Evolutionary conservation across 331 rosid species (phyloP), one percentile per base, ranked within the genome.

Genomic region (Rhamnella rubrinervis): DNA sequence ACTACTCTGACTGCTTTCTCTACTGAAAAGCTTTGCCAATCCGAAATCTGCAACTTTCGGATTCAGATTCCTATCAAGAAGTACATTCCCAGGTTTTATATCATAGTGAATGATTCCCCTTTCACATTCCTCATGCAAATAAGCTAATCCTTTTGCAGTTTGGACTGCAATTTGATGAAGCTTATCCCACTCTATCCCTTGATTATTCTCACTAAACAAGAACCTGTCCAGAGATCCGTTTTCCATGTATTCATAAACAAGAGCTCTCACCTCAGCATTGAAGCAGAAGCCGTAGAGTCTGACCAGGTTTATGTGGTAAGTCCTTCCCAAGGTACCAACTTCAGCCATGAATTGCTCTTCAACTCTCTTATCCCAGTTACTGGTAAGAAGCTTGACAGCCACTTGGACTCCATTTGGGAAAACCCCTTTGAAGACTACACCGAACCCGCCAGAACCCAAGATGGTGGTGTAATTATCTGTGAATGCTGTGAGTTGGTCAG

Each of bases 21-120:
- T 71, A n/a, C 41, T 72, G 74, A 77, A 74, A 25, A 88, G 84
- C 78, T 77, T 88, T 3, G 95, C 91, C 3, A 88, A 74, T 17
- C 90, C 88, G n/a, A 88, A 85, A 70, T 88, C 88, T 1, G 87
- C 90, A 7, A 88, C 89, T 64, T 88, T 88, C 0, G 93, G 88
- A 4, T 77, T 71, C 52, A 83, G 60, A 14, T 83, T 81, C 59
- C 50, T 20, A 49, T 81, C 90, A 50, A 88, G 76, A 52, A 88
- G 87, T 21, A 88, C 80, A 57, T 85, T 88, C 41, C 72, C 90
- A 0, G 93, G 93, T 49, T 85, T 88, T 1, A 88, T 88, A 20
- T 88, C 90, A 10, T 83, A 88, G 28, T 85, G 93, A 64, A 76
- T 85, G 63, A 88, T 88, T 25, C 79, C 79, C 4, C 86, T 70